A percentile compares a stretch with the other conserved stretches of the same genome.
Conservation (phyloP, 345 rosid species). For the Pseudoturritis turrita region DNA sequence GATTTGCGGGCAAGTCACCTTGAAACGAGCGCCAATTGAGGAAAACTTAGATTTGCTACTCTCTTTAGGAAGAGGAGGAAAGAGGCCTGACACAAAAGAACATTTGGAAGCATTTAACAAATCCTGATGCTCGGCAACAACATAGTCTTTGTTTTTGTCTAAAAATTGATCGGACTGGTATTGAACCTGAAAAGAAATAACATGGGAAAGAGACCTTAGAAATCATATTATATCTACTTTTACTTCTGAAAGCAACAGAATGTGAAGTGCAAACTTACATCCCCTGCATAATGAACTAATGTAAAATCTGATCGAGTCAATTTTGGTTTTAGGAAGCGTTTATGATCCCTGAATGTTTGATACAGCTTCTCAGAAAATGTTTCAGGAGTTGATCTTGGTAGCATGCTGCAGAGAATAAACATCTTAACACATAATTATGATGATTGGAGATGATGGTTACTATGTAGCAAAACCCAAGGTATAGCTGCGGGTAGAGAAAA, state of each 20-base stretch:
- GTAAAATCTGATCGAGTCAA: constrained; percentile 74
- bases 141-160: constrained; percentile 94
- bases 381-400: constrained; percentile 88
- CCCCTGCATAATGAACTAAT: constrained; percentile 87
- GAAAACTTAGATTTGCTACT: constrained; percentile 77
- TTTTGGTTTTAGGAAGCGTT: constrained; percentile 82
- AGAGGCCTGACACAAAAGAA: constrained; percentile 66
- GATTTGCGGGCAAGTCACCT: constrained; percentile 42
- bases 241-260: neutral
- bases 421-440: constrained; percentile 14
- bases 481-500: constrained; percentile 10
- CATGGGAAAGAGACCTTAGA: constrained; percentile 21
- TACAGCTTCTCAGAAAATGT: constrained; percentile 85
- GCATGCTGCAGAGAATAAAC: constrained; percentile 55
- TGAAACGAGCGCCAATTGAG: constrained; percentile 83
- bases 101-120: constrained; percentile 80
- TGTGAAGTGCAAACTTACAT: constrained; percentile 42
- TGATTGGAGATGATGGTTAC: constrained; percentile 8
- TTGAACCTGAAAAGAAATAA: constrained; percentile 60
- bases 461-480: neutral
- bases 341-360: constrained; percentile 70
- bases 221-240: neutral
- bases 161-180: constrained; percentile 87
- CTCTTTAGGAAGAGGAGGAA: constrained; percentile 66
- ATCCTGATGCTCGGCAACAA: constrained; percentile 91